These are phyloP conservation scores for Lactarius hengduanensis DNA, from an alignment of 768 basidiomycete genomes.

Conservation along the genomic window DNA sequence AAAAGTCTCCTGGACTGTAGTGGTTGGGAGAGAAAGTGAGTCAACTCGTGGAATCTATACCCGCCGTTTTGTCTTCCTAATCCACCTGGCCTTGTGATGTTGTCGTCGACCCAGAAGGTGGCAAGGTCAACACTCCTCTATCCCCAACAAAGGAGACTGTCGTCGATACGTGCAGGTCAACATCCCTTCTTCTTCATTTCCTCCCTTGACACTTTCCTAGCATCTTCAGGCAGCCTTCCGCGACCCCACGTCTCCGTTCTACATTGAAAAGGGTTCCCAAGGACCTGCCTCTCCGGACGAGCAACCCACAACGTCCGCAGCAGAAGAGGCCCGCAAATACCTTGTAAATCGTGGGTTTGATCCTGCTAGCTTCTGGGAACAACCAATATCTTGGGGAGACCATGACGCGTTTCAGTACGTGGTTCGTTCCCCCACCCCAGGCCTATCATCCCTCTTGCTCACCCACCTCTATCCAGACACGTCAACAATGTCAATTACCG, in stretches of 20 bases:
- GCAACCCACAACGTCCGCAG: slow-evolving; percentile 29
- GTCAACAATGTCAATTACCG: slow-evolving; percentile 78
- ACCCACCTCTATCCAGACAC: slow-evolving; percentile 47
- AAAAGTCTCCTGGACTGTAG: slow-evolving; percentile 28
- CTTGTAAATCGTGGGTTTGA: slow-evolving; percentile 55
- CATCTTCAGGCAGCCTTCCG: slow-evolving; percentile 60
- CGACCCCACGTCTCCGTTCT: slow-evolving; percentile 64
- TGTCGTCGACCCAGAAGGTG: background rate
- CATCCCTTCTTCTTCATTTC: background rate
- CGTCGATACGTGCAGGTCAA: slow-evolving; percentile 24
- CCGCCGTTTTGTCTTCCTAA: background rate
- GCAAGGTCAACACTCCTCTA: background rate
- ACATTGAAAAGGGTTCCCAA: slow-evolving; percentile 55
- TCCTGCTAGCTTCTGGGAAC: slow-evolving; percentile 70
- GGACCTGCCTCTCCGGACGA: slow-evolving; percentile 63
- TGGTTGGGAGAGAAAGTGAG: slow-evolving; percentile 24
- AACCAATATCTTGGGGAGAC: slow-evolving; percentile 76
- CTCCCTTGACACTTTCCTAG: slow-evolving; percentile 36
- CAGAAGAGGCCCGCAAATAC: slow-evolving; percentile 43
- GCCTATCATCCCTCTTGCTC: background rate
- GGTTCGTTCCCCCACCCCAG: background rate
- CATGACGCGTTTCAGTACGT: slow-evolving; percentile 76
- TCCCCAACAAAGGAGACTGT: background rate
- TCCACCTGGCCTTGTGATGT: background rate
- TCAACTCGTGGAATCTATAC: slow-evolving; percentile 17